Base-by-base conservation (phyloP, 352 stramenopile species). In the Globisporangium radiosum region DNA sequence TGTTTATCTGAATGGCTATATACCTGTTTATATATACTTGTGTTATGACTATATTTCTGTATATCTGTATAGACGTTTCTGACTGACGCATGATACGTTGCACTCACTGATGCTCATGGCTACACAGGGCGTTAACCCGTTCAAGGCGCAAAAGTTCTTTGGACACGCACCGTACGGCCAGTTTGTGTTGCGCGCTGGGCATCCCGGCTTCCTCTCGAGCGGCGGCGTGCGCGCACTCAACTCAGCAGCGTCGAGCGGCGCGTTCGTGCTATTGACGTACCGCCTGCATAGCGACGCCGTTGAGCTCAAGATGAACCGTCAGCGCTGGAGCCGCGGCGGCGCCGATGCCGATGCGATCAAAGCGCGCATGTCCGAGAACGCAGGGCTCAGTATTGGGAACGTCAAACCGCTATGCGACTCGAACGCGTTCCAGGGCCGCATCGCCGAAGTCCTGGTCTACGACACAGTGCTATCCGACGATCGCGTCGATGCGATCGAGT, bases 131-230 rank as follows among this genome's bases (percentile, higher is more conserved):
- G 11, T 14, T 13, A 72, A 81, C 19, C 69, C 69, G 8, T 85
- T 72, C 59, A 63, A 53, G 9, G 67, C 57, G 0, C 76, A 89
- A 59, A 89, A 87, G 57, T 86, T 89, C 63, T 89, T 89, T 43
- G 79, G 79, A 1, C 86, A 83, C 66, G 70, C 75, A 3, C 79
- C 78, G 37, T 85, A 89, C 56, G 79, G 76, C 3, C 79, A 89
- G 45, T 89, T 89, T 53, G 59, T 80, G 48, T 66, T 89, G 33
- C 75, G 81, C 48, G 73, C 66, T 10, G 76, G 73, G n/a, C 84
- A 77, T 37, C 76, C 79, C 3, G 71, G 69, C 1, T 86, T 87
- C 57, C 77, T 77, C 40, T 76, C 76, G 0, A 83, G 62, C 15
- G 72, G 67, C 1, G 76, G 76, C 8, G 60, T 88, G 36, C 65